Evolutionary conservation across 1,284 basidiomycete species (phyloP).

Genomic region (Boletellus dicymbophilus): DNA sequence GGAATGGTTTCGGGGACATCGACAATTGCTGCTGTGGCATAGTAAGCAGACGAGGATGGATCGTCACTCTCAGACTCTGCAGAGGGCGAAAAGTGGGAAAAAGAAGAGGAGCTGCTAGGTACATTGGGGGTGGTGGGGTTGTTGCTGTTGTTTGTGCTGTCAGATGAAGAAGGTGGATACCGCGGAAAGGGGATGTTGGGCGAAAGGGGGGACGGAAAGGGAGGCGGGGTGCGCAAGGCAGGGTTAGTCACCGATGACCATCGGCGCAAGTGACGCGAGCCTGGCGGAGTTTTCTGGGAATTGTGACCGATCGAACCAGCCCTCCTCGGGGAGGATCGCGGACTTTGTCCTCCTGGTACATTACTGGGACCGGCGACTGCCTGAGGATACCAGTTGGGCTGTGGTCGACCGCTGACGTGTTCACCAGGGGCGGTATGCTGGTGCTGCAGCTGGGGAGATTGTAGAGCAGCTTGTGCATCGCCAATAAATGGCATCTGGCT

Average conservation of each 20-base stretch:
- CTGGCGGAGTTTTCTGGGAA: constrained; percentile 29
- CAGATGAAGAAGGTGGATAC: constrained; percentile 19
- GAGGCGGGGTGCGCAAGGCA: constrained; percentile 27
- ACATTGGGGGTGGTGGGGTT: neutral
- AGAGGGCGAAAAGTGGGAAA: constrained; percentile 24
- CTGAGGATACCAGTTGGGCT: constrained; percentile 30
- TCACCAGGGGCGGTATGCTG: constrained; percentile 18
- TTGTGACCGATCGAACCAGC: constrained; percentile 36
- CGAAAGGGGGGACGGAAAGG: constrained; percentile 16
- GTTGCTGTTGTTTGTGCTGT: neutral
- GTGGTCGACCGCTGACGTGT: constrained; percentile 16
- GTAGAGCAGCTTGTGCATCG: constrained; percentile 25
- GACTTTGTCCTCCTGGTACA: constrained; percentile 30
- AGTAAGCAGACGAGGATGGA: constrained; percentile 5
- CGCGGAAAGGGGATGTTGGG: constrained; percentile 20
- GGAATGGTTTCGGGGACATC: constrained; percentile 15
- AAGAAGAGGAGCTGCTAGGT: neutral
- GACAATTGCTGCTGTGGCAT: constrained; percentile 22
- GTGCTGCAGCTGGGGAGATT: no score
- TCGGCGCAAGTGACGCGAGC: constrained; percentile 32
- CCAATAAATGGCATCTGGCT: constrained; percentile 29
- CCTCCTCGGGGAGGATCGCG: constrained; percentile 35
- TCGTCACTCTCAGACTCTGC: constrained; percentile 31
- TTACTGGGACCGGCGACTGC: constrained; percentile 6
- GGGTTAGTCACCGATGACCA: constrained; percentile 34